phyloP scores from a whole-genome alignment of 495 filamentous ascomycete genomes.

The Elaphomyces granulatus region DNA sequence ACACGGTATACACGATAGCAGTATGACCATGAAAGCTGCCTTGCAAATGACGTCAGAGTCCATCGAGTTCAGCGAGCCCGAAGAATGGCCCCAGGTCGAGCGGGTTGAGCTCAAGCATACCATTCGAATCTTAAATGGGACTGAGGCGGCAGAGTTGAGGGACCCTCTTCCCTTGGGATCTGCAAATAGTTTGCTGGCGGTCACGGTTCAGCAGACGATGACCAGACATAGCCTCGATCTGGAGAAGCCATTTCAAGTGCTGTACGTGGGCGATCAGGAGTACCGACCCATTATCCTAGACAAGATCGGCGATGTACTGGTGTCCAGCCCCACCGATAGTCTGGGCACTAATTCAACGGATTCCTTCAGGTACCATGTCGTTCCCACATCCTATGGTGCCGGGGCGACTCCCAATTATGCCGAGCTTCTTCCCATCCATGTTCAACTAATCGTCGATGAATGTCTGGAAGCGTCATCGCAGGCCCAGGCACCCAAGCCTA shows the following conservation, averaged over 20 bases:
- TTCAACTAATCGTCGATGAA: conserved; percentile 61
- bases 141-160: conserved; percentile 35
- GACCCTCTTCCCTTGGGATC: conserved; percentile 19
- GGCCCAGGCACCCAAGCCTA: conserved; percentile 25
- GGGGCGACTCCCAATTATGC: conserved; percentile 40
- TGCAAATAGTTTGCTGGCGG: conserved; percentile 26
- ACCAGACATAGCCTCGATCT: conserved; percentile 45
- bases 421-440: conserved; percentile 62
- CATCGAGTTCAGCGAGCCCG: conserved; percentile 50
- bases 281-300: conserved; percentile 56
- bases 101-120: conserved; percentile 49
- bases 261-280: conserved; percentile 51
- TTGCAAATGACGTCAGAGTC: conserved; percentile 24
- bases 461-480: conserved; percentile 42
- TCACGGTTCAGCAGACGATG: conserved; percentile 60
- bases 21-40: conserved; percentile 27
- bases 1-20: conserved; percentile 30
- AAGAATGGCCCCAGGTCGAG: conserved; percentile 34
- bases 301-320: conserved; percentile 54
- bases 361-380: conserved; percentile 55
- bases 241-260: conserved; percentile 50
- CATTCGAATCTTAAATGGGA: conserved; percentile 41
- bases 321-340: conserved; percentile 31
- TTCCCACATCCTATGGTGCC: conserved; percentile 56
- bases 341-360: conserved; percentile 33